Base-by-base conservation (phyloP, 192 early-diverging fungal species). In the Spizellomyces punctatus region DNA sequence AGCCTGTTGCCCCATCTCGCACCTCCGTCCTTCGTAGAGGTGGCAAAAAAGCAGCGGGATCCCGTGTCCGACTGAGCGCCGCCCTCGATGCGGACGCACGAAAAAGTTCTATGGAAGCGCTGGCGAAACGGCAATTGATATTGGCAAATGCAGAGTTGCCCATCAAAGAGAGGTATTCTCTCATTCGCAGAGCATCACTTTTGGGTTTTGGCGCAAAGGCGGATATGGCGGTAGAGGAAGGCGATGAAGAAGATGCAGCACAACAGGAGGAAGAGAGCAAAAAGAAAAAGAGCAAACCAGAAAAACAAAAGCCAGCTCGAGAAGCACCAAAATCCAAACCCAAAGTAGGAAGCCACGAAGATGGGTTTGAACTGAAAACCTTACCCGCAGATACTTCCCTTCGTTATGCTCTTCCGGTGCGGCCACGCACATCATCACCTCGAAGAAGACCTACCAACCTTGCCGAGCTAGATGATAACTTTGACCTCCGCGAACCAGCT, bases 121-220 rank as follows among this genome's bases (percentile, higher is more conserved):
- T 72, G 21, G 71, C 71, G n/a, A 72, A 72, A 50, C 61, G 71
- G 17, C 71, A 72, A 17, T 50, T 64, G 27, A 56, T 56, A 54
- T 41, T 72, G 10, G 71, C 71, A 10, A 72, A 54, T 42, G 41
- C 46, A 17, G 49, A 63, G 17, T 44, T 72, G n/a, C 71, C 71
- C 52, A 49, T 54, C 41, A 48, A 60, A 9, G 71, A 72, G 43
- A 12, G 71, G 52, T 49, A 72, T 44, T 41, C 17, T 10, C 47
- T 72, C 6, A 63, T 64, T 6, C 60, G 58, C 12, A 27, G 27
- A 56, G 71, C 71, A 10, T 63, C 71, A 14, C 36, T 14, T 7
- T 17, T 44, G 5, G 68, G 68, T 6, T 70, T 22, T 49, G 57
- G 14, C 17, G 50, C 14, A 54, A 19, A 59, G 43, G 21, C 61